These are phyloP conservation scores for Musa schizocarpa DNA, from an alignment of 176 grass and related monocot genomes.

Conservation along the genomic window DNA sequence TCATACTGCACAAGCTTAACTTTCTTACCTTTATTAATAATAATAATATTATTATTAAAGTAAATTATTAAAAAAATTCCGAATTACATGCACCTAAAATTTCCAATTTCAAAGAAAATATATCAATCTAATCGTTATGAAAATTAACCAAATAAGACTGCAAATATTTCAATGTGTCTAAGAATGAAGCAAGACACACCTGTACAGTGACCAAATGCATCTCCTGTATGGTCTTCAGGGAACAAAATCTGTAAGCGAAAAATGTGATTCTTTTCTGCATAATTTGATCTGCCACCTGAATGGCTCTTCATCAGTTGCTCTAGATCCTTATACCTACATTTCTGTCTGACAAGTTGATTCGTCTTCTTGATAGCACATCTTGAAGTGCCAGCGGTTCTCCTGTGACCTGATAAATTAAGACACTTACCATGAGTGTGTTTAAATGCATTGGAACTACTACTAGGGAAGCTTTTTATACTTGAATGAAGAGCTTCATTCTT, in stretches of 20 bases:
- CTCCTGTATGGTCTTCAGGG: constrained; percentile 56
- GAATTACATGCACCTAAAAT: background rate
- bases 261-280: constrained; percentile 35
- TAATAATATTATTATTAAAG: too few relatives aligned
- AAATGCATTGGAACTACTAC: constrained; percentile 21
- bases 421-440: background rate
- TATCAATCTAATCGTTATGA: background rate
- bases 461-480: constrained; percentile 24
- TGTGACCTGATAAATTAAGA: background rate
- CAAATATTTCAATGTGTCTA: background rate
- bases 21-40: too few relatives aligned
- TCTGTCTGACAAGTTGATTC: constrained; percentile 6
- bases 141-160: constrained; percentile 9
- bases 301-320: constrained; percentile 1
- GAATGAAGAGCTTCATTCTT: constrained; percentile 26
- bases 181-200: constrained; percentile 20
- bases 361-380: background rate
- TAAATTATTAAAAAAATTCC: too few relatives aligned
- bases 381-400: background rate
- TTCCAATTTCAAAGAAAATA: background rate
- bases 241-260: constrained; percentile 47
- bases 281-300: background rate
- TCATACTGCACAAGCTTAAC: too few relatives aligned
- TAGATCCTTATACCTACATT: constrained; percentile 5
- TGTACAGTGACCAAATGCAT: constrained; percentile 25